Conservation (phyloP, 2,329 filamentous ascomycete species). For the Penicillium digitatum region DNA sequence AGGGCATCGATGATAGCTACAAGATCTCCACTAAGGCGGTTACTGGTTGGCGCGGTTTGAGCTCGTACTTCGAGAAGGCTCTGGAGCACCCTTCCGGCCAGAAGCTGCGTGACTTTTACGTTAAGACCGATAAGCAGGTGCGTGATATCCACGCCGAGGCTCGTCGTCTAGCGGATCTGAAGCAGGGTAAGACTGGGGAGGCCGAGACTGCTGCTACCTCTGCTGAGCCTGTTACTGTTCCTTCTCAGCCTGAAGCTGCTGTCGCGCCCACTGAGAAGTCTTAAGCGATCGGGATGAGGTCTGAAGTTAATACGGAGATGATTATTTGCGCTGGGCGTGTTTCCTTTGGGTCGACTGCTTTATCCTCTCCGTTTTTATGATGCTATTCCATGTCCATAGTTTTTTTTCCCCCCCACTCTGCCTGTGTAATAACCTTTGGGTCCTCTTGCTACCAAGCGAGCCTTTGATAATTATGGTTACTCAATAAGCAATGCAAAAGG, state of each 20-base stretch:
- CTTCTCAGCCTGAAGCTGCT: conserved; percentile 21
- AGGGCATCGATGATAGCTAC: conserved; percentile 78
- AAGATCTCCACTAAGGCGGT: conserved; percentile 71
- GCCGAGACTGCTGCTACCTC: conserved; percentile 16
- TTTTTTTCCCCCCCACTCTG: conserved; percentile 4
- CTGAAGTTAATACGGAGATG: not conserved
- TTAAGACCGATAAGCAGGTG: conserved; percentile 78
- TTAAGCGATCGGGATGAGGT: conserved; percentile 8
- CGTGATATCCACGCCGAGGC: conserved; percentile 92
- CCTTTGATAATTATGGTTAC: not conserved
- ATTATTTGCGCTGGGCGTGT: conserved; percentile 10
- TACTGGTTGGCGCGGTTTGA: conserved; percentile 63
- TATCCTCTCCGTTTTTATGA: not conserved
- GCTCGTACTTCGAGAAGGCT: conserved; percentile 94
- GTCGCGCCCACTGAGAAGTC: conserved; percentile 30
- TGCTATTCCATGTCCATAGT: conserved; percentile 6
- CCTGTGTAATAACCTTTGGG: not conserved
- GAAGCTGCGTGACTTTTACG: conserved; percentile 84
- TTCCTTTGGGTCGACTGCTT: conserved; percentile 7
- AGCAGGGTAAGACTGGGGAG: conserved; percentile 54
- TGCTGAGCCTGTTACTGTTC: conserved; percentile 14
- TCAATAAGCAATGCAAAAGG: not conserved
- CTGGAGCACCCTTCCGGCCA: conserved; percentile 80
- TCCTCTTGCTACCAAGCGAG: not conserved
- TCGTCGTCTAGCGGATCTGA: conserved; percentile 78